These are phyloP conservation scores for barley (Hordeum vulgare) DNA, from an alignment of 176 grass and related monocot species.

Conservation along the genomic window MorexV3_pseudomolecules_assembly NC_058522.1:563015173-563015672, in stretches of 20 bases:
- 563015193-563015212: no score
- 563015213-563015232: no score
- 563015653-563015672: background rate
- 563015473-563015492: slow-evolving; percentile 87
- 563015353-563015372: slow-evolving; percentile 76
- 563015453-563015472: slow-evolving; percentile 95
- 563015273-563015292: no score
- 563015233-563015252: no score
- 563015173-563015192: no score
- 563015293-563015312: no score
- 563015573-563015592: background rate
- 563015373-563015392: slow-evolving; percentile 94
- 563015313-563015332: slow-evolving; percentile 85
- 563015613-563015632: background rate
- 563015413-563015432: slow-evolving; percentile 97
- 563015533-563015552: slow-evolving; percentile 75
- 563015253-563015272: no score
- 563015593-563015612: background rate
- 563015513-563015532: slow-evolving; percentile 94
- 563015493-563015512: slow-evolving; percentile 96
- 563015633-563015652: background rate
- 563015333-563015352: slow-evolving; percentile 60
- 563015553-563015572: slow-evolving; percentile 17
- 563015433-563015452: slow-evolving; percentile 82
- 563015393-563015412: slow-evolving; percentile 87